Percentiles rank a stretch among this genome's conserved stretches.
phyloP scores from a whole-genome alignment of 192 early-diverging fungal genomes.

The Entomortierella parvispora region DNA sequence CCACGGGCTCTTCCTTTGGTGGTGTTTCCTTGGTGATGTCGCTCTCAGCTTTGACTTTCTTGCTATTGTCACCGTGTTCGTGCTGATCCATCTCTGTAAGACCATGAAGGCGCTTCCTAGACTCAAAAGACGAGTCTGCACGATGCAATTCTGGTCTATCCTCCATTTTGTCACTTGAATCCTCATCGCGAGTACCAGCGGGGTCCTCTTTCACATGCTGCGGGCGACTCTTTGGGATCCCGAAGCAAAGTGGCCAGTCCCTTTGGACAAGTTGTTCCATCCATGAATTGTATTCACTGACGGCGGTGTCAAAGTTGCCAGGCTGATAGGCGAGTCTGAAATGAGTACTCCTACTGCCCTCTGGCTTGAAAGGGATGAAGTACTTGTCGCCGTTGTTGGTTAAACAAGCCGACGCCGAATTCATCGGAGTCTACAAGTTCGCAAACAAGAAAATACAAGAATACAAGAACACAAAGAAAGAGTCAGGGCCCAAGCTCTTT shows the following conservation, averaged over 20 bases:
- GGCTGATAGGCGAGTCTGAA: slow-evolving; percentile 87
- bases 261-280: slow-evolving; percentile 69
- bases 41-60: slow-evolving; percentile 30
- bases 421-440: slow-evolving; percentile 74
- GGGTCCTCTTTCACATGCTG: not conserved
- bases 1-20: not conserved
- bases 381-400: slow-evolving; percentile 82
- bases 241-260: slow-evolving; percentile 93
- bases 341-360: slow-evolving; percentile 70
- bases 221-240: slow-evolving; percentile 52
- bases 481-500: not conserved
- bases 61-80: slow-evolving; percentile 5
- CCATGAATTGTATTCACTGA: slow-evolving; percentile 79
- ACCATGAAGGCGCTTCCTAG: slow-evolving; percentile 30
- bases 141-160: slow-evolving; percentile 22
- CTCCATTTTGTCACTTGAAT: not conserved
- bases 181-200: not conserved
- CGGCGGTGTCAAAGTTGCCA: slow-evolving; percentile 78
- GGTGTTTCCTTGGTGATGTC: not conserved
- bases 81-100: slow-evolving; percentile 5
- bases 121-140: slow-evolving; percentile 15
- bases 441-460: not conserved
- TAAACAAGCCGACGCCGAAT: slow-evolving; percentile 78
- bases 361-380: slow-evolving; percentile 77
- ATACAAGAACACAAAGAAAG: not conserved